phyloP scores from a whole-genome alignment of 106 monocot genomes.

The Triglochin maritima region DNA sequence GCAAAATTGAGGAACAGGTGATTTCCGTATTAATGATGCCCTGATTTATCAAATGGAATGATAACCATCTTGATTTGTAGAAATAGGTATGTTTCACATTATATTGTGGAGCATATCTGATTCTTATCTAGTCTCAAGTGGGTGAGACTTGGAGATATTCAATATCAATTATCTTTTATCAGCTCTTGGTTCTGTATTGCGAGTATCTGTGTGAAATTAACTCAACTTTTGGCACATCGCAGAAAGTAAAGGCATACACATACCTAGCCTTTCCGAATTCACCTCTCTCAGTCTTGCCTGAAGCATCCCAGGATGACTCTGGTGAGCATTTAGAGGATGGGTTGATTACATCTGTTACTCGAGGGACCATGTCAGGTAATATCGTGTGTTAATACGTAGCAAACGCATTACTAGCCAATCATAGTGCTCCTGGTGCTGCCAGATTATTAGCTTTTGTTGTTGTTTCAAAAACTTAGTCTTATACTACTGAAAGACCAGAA shows the following conservation, averaged over 20 bases:
- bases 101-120: too few species aligned
- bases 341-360: slow-evolving; percentile 69
- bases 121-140: too few species aligned
- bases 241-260: slow-evolving; percentile 72
- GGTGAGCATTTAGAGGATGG: slow-evolving; percentile 62
- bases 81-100: too few species aligned
- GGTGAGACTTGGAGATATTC: too few species aligned
- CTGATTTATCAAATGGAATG: too few species aligned
- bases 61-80: too few species aligned
- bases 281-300: slow-evolving; percentile 37
- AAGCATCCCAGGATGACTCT: slow-evolving; percentile 12
- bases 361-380: slow-evolving; percentile 81
- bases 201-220: not conserved
- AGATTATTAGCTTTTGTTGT: too few species aligned
- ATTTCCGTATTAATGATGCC: not conserved
- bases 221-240: slow-evolving; percentile 7
- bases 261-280: slow-evolving; percentile 75
- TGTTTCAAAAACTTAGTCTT: too few species aligned
- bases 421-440: not conserved
- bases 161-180: too few species aligned
- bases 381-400: not conserved
- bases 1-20: slow-evolving; percentile 72
- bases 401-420: too few species aligned
- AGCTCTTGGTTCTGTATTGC: too few species aligned
- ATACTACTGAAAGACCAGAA: too few species aligned